Evolutionary conservation across 2,329 filamentous ascomycete genomes (phyloP).

Genomic region (Thermoascus crustaceus): DNA sequence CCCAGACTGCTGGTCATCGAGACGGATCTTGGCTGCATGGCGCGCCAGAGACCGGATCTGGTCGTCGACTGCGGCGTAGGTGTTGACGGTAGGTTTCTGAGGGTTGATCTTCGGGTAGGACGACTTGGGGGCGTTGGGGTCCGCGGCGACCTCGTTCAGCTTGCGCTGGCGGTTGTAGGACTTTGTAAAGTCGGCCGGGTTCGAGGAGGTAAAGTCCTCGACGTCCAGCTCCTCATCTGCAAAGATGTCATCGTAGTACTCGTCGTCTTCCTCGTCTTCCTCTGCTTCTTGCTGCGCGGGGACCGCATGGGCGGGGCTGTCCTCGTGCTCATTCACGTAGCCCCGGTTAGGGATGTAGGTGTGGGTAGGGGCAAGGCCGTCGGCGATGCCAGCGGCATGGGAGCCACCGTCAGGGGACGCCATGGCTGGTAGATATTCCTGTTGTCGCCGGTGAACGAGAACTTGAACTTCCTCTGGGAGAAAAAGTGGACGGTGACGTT

Average conservation of each 20-base stretch:
- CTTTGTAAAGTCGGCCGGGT: slow-evolving; percentile 66
- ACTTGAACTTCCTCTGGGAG: too few species aligned
- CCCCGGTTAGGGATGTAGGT: slow-evolving; percentile 43
- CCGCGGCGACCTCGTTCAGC: slow-evolving; percentile 47
- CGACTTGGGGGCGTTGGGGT: slow-evolving; percentile 44
- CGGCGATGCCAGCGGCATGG: slow-evolving; percentile 28
- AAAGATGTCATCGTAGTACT: slow-evolving; percentile 54
- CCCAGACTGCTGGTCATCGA: slow-evolving; percentile 56
- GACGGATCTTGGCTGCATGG: slow-evolving; percentile 76
- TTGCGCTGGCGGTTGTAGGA: slow-evolving; percentile 78
- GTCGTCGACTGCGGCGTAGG: slow-evolving; percentile 71
- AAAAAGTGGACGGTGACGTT: too few species aligned
- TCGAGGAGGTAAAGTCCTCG: slow-evolving; percentile 49
- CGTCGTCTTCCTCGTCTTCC: slow-evolving; percentile 45
- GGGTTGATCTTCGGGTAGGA: slow-evolving; percentile 64
- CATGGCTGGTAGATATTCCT: slow-evolving; percentile 16
- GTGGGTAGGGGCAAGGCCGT: slow-evolving; percentile 39
- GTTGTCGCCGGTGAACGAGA: too few species aligned
- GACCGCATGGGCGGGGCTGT: slow-evolving; percentile 24
- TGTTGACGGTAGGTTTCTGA: slow-evolving; percentile 73
- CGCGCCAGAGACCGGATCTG: slow-evolving; percentile 77
- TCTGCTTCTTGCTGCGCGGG: slow-evolving; percentile 32
- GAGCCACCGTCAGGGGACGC: slow-evolving; percentile 14
- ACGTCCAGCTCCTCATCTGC: slow-evolving; percentile 48
- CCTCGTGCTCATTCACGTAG: slow-evolving; percentile 34